A percentile compares a stretch with the other conserved stretches of the same genome.
Conservation (phyloP, 176 grass and related monocot species). For the Oryza rufipogon region DNA sequence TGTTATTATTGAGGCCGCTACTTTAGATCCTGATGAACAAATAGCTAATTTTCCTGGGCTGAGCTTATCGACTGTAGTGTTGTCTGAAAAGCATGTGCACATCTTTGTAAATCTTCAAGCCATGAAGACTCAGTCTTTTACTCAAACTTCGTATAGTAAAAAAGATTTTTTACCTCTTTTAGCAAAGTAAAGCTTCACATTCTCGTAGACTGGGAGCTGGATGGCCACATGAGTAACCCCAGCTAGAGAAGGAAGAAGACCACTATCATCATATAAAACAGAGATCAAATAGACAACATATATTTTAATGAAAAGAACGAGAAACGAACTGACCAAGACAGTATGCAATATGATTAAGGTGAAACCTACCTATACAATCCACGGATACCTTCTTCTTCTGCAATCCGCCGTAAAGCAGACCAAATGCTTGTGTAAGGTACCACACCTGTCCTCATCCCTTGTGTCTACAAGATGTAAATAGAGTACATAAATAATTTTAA, state of each 20-base stretch:
- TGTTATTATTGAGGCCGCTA: slow-evolving; percentile 76
- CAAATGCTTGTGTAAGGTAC: slow-evolving; percentile 63
- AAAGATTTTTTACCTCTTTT: slow-evolving; percentile 54
- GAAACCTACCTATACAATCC: slow-evolving; percentile 74
- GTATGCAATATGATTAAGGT: slow-evolving; percentile 19
- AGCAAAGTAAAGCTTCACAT: slow-evolving; percentile 74
- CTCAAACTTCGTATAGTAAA: slow-evolving; percentile 3
- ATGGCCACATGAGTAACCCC: slow-evolving; percentile 90
- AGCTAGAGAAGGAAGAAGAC: slow-evolving; percentile 81
- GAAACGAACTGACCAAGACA: neutral
- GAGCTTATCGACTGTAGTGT: slow-evolving; percentile 80
- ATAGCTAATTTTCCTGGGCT: slow-evolving; percentile 58
- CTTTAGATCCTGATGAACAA: slow-evolving; percentile 85
- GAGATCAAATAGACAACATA: slow-evolving; percentile 37
- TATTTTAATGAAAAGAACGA: slow-evolving; percentile 22
- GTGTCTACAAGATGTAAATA: slow-evolving; percentile 54
- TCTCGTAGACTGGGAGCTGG: slow-evolving; percentile 80
- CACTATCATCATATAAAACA: slow-evolving; percentile 52
- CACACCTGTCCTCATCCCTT: slow-evolving; percentile 59
- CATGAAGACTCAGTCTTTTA: neutral
- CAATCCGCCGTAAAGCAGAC: slow-evolving; percentile 74
- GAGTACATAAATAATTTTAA: slow-evolving; percentile 20
- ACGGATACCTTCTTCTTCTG: slow-evolving; percentile 66
- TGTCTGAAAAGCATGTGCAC: slow-evolving; percentile 50
- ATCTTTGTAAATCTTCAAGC: slow-evolving; percentile 19